Percentiles rank a stretch among this genome's conserved stretches.
phyloP scores from a whole-genome alignment of 2,329 filamentous ascomycete genomes.

The Ophiostoma sp. region DNA sequence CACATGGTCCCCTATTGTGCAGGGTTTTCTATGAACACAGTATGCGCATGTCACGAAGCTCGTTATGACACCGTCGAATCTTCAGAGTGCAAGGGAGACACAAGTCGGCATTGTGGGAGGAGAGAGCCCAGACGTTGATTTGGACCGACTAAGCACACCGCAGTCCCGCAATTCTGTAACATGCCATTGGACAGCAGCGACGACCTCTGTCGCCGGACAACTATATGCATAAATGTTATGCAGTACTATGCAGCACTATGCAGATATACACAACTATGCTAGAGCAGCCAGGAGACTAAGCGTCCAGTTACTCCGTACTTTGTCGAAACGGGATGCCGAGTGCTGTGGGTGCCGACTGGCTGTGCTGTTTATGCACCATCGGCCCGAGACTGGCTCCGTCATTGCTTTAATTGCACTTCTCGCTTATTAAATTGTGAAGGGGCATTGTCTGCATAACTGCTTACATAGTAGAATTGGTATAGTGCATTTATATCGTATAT shows the following conservation, averaged over 20 bases:
- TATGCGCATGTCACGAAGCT: not conserved
- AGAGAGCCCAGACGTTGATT: not conserved
- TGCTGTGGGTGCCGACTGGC: no score
- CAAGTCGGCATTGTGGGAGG: not conserved
- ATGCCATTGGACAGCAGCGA: not conserved
- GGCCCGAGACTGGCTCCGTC: no score
- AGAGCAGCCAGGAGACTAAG: no score
- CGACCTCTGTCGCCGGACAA: not conserved
- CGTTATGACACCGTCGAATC: no score
- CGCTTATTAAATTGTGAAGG: no score
- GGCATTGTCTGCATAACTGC: not conserved
- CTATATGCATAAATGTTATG: not conserved
- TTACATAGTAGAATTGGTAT: not conserved
- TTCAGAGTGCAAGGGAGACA: no score
- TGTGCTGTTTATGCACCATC: no score
- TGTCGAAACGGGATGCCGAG: no score
- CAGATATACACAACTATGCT: no score
- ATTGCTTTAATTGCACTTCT: no score
- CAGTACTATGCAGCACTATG: not conserved
- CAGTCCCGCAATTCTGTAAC: not conserved
- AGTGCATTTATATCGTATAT: not conserved
- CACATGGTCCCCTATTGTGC: not conserved
- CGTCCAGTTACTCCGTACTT: no score
- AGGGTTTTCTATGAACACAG: not conserved
- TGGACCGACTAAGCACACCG: not conserved